A percentile compares a stretch with the other conserved stretches of the same genome.
Conservation (phyloP, 495 filamentous ascomycete species). For the Letharia columbiana region DNA sequence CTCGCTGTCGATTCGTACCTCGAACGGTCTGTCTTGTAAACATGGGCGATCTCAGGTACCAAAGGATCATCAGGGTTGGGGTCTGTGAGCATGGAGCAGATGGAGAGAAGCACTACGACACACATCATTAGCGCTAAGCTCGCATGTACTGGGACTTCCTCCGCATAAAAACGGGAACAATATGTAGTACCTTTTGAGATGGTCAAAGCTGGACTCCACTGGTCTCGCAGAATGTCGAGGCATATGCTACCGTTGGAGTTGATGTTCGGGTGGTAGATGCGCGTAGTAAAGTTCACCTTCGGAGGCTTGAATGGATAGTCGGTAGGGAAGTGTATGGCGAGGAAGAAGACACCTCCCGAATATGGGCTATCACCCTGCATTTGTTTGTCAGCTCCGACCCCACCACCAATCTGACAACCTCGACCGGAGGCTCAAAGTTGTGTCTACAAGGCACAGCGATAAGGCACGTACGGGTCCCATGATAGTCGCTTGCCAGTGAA, state of each 20-base stretch:
- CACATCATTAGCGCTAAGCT: not conserved
- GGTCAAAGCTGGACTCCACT: conserved; percentile 97
- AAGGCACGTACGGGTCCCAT: conserved; percentile 88
- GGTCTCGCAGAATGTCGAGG: conserved; percentile 93
- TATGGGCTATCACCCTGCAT: conserved; percentile 84
- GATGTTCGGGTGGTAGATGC: conserved; percentile 99
- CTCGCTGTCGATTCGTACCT: conserved; percentile 93
- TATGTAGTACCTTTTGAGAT: conserved; percentile 81
- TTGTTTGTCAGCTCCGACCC: conserved; percentile 6
- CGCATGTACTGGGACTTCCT: not conserved
- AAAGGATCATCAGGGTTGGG: conserved; percentile 98
- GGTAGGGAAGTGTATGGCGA: conserved; percentile 96
- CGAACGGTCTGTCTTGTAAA: conserved; percentile 97
- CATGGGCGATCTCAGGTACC: conserved; percentile 96
- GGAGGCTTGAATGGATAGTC: conserved; percentile 99
- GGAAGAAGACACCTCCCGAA: conserved; percentile 95
- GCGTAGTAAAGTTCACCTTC: conserved; percentile 99
- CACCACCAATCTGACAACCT: not conserved
- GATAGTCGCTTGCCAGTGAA: conserved; percentile 99
- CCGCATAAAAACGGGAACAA: not conserved
- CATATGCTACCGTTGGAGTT: conserved; percentile 99
- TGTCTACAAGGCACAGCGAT: not conserved
- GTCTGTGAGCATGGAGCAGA: conserved; percentile 99
- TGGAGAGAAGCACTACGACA: conserved; percentile 77
- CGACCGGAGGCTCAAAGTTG: not conserved